A percentile compares a stretch with the other conserved stretches of the same genome.
These are phyloP conservation scores for Albatrellus ellisii DNA, from an alignment of 768 basidiomycete species.

Conservation along the genomic window DNA sequence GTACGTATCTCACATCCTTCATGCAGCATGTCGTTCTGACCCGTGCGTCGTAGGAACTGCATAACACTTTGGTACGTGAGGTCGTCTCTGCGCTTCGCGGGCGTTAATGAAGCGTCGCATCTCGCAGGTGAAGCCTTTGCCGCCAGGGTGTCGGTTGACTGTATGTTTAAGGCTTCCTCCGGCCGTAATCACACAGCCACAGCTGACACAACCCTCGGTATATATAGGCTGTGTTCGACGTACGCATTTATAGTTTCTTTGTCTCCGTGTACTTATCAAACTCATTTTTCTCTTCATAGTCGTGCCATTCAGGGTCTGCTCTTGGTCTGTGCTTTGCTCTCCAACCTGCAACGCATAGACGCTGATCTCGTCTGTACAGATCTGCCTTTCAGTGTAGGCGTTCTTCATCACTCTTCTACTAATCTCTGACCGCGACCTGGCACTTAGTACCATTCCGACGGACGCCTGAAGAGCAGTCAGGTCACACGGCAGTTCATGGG, in stretches of 20 bases:
- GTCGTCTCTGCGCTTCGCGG: neutral
- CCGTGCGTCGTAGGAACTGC: conserved; percentile 38
- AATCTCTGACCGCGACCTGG: neutral
- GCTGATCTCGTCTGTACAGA: conserved; percentile 25
- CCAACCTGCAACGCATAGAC: neutral
- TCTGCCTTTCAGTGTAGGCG: conserved; percentile 48
- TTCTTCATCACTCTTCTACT: neutral
- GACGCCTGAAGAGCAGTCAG: conserved; percentile 18
- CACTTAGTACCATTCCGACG: conserved; percentile 20
- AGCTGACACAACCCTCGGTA: neutral
- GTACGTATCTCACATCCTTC: conserved; percentile 28
- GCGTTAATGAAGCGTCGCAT: neutral
- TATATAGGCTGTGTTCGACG: conserved; percentile 20
- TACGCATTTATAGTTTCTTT: conserved; percentile 9
- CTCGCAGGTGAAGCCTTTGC: conserved; percentile 40
- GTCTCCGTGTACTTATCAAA: conserved; percentile 1
- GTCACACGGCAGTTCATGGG: conserved; percentile 14
- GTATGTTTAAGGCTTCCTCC: conserved; percentile 27
- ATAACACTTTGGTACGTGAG: conserved; percentile 54
- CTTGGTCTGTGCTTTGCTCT: conserved; percentile 36
- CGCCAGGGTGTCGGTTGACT: conserved; percentile 81
- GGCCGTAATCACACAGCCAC: neutral
- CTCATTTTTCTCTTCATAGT: conserved; percentile 26
- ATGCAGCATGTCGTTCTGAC: neutral
- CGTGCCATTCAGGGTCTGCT: conserved; percentile 83